Conservation (phyloP, 176 grass and related monocot species). For the Pontederia paniculata region DNA sequence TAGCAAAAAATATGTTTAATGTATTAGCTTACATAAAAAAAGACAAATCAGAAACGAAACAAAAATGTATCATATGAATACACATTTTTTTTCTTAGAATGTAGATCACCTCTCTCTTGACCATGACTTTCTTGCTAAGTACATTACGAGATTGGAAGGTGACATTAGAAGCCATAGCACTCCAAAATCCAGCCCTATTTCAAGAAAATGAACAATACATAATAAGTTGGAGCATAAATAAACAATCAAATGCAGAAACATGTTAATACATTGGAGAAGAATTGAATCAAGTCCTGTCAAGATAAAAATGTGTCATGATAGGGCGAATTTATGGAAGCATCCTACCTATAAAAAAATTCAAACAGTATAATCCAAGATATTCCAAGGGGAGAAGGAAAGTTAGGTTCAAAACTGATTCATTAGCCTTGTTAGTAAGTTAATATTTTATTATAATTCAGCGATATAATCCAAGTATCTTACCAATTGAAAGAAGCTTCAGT, state of each 20-base stretch:
- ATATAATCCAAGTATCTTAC: slow-evolving; percentile 14
- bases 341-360: too few species aligned
- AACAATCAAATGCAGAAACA: not conserved
- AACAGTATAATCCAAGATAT: too few species aligned
- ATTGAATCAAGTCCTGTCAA: not conserved
- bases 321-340: too few species aligned
- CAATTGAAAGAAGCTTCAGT: slow-evolving; percentile 98
- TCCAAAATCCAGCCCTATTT: slow-evolving; percentile 82
- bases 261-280: not conserved
- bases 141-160: slow-evolving; percentile 96
- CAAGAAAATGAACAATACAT: not conserved
- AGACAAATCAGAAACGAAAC: not conserved
- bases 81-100: not conserved
- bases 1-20: not conserved
- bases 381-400: too few species aligned
- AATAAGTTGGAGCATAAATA: not conserved
- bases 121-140: slow-evolving; percentile 95
- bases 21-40: not conserved
- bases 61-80: not conserved
- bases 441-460: too few species aligned
- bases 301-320: too few species aligned
- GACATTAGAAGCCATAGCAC: slow-evolving; percentile 89
- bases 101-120: slow-evolving; percentile 77
- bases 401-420: too few species aligned
- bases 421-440: too few species aligned